phyloP scores from a whole-genome alignment of 148 eudicot species.

The Arbutus unedo region DNA sequence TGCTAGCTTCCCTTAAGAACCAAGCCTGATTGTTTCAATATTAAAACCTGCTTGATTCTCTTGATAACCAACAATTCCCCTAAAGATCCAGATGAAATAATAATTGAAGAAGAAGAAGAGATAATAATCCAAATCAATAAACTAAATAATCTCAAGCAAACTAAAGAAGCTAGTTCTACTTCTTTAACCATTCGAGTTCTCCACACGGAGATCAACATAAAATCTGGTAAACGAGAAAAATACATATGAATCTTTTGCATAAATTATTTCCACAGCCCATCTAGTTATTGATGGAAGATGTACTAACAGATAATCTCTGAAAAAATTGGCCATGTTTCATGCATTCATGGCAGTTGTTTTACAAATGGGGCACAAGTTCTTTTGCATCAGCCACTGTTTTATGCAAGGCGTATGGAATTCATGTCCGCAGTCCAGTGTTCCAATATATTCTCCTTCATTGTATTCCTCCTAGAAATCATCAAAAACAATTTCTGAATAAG shows the following conservation, averaged over 20 bases:
- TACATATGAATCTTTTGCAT: slow-evolving; percentile 14
- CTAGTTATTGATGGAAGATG: not conserved
- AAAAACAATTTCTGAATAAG: too few relatives aligned
- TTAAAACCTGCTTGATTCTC: not conserved
- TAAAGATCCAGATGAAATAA: not conserved
- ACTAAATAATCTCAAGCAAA: not conserved
- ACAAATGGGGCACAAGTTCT: too few relatives aligned
- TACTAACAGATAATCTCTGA: too few relatives aligned
- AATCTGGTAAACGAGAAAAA: not conserved
- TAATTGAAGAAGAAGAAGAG: not conserved
- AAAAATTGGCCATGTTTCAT: too few relatives aligned
- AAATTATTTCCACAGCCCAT: not conserved
- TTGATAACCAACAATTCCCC: not conserved
- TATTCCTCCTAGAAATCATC: too few relatives aligned
- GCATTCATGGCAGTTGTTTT: too few relatives aligned
- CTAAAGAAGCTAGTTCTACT: slow-evolving; percentile 11
- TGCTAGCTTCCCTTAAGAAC: too few relatives aligned
- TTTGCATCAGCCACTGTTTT: too few relatives aligned
- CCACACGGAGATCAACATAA: slow-evolving; percentile 6
- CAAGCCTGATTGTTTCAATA: too few relatives aligned
- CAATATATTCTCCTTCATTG: too few relatives aligned
- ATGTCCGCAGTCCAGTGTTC: too few relatives aligned
- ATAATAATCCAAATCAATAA: not conserved
- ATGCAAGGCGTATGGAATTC: too few relatives aligned
- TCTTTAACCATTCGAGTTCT: not conserved